Evolutionary conservation across 2,329 filamentous ascomycete genomes (phyloP).

Genomic region (Scedosporium apiospermum): DNA sequence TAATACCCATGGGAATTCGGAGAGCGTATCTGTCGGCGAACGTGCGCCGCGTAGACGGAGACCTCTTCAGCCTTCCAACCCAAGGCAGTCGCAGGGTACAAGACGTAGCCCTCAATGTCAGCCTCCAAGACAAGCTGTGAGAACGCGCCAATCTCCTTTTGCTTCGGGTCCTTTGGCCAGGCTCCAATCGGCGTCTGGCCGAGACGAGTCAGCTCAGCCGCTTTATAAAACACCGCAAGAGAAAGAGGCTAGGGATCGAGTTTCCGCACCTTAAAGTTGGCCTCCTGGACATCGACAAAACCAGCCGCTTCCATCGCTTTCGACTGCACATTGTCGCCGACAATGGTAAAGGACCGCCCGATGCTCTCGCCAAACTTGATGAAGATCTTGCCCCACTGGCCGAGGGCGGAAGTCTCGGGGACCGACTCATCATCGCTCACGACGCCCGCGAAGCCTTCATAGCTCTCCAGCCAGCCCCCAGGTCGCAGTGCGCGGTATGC

Average conservation of each 20-base stretch:
- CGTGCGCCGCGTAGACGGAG: conserved; percentile 21
- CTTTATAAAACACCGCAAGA: too few species aligned
- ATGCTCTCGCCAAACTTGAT: conserved; percentile 21
- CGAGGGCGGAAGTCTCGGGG: conserved; percentile 15
- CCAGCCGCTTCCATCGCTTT: conserved; percentile 23
- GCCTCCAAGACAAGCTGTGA: conserved; percentile 22
- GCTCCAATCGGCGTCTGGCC: conserved; percentile 26
- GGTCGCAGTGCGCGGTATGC: conserved; percentile 36
- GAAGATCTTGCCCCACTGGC: conserved; percentile 25
- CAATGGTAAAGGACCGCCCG: conserved; percentile 19
- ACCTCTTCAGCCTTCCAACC: conserved; percentile 24
- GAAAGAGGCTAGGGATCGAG: too few species aligned
- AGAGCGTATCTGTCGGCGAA: conserved; percentile 23
- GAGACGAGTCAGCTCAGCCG: too few species aligned
- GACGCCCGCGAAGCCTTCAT: conserved; percentile 21
- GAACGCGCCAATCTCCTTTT: conserved; percentile 34
- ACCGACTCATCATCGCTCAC: conserved; percentile 15
- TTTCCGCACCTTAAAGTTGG: conserved; percentile 25
- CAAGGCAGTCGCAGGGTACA: conserved; percentile 25
- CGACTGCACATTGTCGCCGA: conserved; percentile 20
- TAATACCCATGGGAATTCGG: conserved; percentile 26
- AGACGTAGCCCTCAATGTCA: conserved; percentile 23
- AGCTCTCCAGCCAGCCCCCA: conserved; percentile 33
- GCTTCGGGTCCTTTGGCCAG: conserved; percentile 34
- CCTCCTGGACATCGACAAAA: conserved; percentile 30